These are phyloP conservation scores for Entamoeba histolytica DNA, from an alignment of 208 protist genomes.

Conservation along the genomic window DNA sequence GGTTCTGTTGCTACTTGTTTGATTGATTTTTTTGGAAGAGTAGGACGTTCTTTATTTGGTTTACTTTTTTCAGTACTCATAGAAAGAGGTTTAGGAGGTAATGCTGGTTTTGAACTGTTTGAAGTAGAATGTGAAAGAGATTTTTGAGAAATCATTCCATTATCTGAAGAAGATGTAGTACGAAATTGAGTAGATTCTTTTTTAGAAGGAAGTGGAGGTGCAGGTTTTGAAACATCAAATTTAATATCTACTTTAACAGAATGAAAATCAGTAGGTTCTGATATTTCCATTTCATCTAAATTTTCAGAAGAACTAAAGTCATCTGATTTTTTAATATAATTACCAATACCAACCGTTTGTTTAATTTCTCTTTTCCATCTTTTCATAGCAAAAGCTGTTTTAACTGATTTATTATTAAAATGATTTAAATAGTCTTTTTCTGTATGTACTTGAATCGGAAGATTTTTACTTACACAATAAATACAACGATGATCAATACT, in stretches of 20 bases:
- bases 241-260: background rate
- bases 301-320: background rate
- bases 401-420: background rate
- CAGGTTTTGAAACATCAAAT: background rate
- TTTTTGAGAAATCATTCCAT: background rate
- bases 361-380: background rate
- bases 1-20: background rate
- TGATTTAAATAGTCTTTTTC: background rate
- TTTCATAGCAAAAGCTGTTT: background rate
- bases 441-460: background rate
- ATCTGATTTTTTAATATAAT: background rate
- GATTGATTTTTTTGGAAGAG: background rate
- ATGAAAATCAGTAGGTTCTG: background rate
- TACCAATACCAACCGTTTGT: background rate
- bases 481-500: background rate
- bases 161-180: background rate
- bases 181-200: background rate
- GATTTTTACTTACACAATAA: background rate
- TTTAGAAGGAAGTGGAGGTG: background rate
- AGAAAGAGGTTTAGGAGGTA: no score
- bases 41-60: background rate
- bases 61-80: background rate
- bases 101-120: background rate
- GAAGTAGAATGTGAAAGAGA: background rate
- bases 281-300: background rate